Evolutionary conservation across 2,329 filamentous ascomycete species (phyloP), one percentile per base, ranked within the genome.

Genomic region (Annulohypoxylon truncatum): DNA sequence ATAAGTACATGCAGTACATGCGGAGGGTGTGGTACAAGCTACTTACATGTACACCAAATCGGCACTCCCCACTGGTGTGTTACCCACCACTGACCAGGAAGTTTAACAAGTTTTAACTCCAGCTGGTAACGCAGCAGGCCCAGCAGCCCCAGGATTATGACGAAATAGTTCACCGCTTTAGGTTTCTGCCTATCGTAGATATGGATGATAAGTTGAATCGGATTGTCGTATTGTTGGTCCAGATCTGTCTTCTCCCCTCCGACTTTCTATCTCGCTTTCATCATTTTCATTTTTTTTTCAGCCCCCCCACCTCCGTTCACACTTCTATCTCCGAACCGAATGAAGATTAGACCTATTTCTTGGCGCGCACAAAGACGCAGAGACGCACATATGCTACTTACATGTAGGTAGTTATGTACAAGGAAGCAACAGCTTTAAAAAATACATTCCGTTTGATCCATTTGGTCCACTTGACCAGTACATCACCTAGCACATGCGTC

Each of bases 311-410:
- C 13, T 13, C 56, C 47, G 56, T 64, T 35, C 46, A 18, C 35
- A 67, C 42, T 67, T 69, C 61, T 69, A 69, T 61, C 60, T 64
- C 67, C 67, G 66, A 69, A 56, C 20, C 35, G 40, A 47, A 53
- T 42, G 12, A 48, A 40, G 13, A 13, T 18, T 61, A 12, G 22
- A 33, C 13, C 15, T 51, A 35, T 22, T 56, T 18, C 66, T 68
- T 68, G 66, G 66, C 66, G 2, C 22, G 18, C 44, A 58, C 47
- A 53, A 31, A 53, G 12, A 53, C n/a, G n/a, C n/a, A n/a, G n/a
- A n/a, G n/a, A 38, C 42, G 31, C 53, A 59, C 33, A 35, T 35
- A 68, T 38, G 50, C 59, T 56, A 29, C 47, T 13, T 35, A n/a
- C n/a, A n/a, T n/a, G n/a, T n/a, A 35, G 33, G 48, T 60, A 51